A percentile compares a stretch with the other conserved stretches of the same genome.
phyloP scores from a whole-genome alignment of 1,139 yeast genomes.

The Pichia sp. region DNA sequence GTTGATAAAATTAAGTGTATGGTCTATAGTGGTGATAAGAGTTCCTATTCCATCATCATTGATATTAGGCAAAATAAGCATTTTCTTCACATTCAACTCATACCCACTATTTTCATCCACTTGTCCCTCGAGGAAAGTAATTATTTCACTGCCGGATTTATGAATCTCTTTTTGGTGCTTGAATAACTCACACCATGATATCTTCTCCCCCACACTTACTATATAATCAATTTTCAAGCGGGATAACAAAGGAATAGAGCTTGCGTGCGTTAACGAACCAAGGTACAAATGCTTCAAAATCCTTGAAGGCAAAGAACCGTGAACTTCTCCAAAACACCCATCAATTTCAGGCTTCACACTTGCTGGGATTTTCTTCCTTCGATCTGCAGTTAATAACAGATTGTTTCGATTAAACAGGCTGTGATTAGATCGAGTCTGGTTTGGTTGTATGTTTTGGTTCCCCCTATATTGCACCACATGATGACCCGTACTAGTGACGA shows the following conservation, averaged over 20 bases:
- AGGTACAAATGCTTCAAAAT: slow-evolving; percentile 79
- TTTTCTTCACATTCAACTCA: slow-evolving; percentile 36
- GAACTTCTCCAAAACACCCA: slow-evolving; percentile 27
- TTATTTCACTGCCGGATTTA: slow-evolving; percentile 28
- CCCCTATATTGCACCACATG: slow-evolving; percentile 30
- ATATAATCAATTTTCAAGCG: slow-evolving; percentile 69
- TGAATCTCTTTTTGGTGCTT: slow-evolving; percentile 23
- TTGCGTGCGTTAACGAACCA: slow-evolving; percentile 84
- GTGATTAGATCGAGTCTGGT: neutral
- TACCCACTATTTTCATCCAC: slow-evolving; percentile 25
- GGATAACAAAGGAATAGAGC: slow-evolving; percentile 56
- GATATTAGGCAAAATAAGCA: slow-evolving; percentile 40
- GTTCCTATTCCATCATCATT: slow-evolving; percentile 52
- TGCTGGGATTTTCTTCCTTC: neutral
- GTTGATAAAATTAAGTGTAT: slow-evolving; percentile 42
- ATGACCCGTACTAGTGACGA: slow-evolving; percentile 28
- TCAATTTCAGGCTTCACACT: slow-evolving; percentile 8
- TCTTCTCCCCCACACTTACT: slow-evolving; percentile 80
- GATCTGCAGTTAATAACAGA: neutral
- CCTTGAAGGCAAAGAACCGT: slow-evolving; percentile 66
- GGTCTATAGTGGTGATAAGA: slow-evolving; percentile 36
- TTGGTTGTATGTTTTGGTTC: slow-evolving; percentile 4
- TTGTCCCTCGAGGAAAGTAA: slow-evolving; percentile 25
- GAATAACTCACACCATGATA: slow-evolving; percentile 53
- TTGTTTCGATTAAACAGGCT: neutral